These are phyloP conservation scores for Parathielavia appendiculata DNA, from an alignment of 495 filamentous ascomycete genomes.

Conservation along the genomic window DNA sequence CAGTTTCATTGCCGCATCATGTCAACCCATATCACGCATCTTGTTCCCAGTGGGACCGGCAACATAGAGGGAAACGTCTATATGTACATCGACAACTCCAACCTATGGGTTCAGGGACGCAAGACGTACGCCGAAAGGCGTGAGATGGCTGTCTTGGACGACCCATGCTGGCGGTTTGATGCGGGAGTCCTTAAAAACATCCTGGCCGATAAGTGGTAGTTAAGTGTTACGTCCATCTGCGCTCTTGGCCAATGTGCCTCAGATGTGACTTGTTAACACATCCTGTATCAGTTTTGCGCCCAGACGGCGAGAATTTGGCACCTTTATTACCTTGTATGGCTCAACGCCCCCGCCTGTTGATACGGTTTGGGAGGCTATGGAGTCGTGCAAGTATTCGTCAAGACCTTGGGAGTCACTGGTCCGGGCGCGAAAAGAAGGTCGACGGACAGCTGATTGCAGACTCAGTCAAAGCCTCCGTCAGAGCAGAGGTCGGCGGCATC, in stretches of 20 bases:
- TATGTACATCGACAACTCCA: slow-evolving; percentile 20
- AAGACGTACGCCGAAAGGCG: slow-evolving; percentile 9
- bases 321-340: slow-evolving; percentile 10
- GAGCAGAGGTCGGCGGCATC: neutral
- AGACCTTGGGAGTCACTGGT: slow-evolving; percentile 7
- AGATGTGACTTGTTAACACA: too few relatives aligned
- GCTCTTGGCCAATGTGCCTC: too few relatives aligned
- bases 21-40: too few relatives aligned
- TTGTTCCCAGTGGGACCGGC: too few relatives aligned
- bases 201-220: neutral
- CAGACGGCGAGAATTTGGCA: neutral
- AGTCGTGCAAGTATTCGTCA: slow-evolving; percentile 10
- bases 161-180: slow-evolving; percentile 18
- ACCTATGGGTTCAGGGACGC: slow-evolving; percentile 16
- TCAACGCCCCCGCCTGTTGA: slow-evolving; percentile 14
- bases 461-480: neutral
- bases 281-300: too few relatives aligned
- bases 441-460: slow-evolving; percentile 15
- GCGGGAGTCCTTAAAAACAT: slow-evolving; percentile 1
- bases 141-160: neutral
- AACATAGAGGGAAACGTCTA: neutral
- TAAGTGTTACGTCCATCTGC: neutral
- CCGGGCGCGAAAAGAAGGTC: slow-evolving; percentile 12
- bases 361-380: slow-evolving; percentile 12
- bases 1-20: too few relatives aligned